These are phyloP conservation scores for Ampelocalamus luodianensis DNA, from an alignment of 176 grass and related monocot genomes.

Conservation along the genomic window DNA sequence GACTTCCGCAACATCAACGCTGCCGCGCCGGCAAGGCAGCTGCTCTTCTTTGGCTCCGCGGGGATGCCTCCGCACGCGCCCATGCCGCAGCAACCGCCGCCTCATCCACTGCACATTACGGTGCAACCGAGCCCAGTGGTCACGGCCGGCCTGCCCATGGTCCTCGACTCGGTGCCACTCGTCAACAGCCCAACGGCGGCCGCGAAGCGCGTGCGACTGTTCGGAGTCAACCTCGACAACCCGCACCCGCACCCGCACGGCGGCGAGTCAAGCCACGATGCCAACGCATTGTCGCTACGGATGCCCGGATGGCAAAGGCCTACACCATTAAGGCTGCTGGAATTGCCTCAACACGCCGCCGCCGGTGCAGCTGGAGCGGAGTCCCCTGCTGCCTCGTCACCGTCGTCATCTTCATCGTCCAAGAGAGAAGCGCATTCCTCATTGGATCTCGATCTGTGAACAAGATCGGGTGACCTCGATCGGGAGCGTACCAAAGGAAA, in stretches of 20 bases:
- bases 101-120: constrained; percentile 49
- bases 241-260: constrained; percentile 54
- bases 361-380: constrained; percentile 35
- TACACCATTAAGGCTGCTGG: constrained; percentile 41
- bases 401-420: constrained; percentile 69
- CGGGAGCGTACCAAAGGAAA: constrained; percentile 61
- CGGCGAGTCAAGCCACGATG: constrained; percentile 43
- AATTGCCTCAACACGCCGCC: constrained; percentile 44
- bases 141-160: constrained; percentile 46
- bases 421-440: constrained; percentile 77
- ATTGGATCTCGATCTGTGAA: constrained; percentile 96
- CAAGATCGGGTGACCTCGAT: background rate
- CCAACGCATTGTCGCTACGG: constrained; percentile 57
- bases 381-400: constrained; percentile 51
- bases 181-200: constrained; percentile 43
- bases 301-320: constrained; percentile 70
- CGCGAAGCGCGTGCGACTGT: constrained; percentile 82
- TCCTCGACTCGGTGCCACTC: constrained; percentile 74
- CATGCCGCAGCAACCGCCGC: constrained; percentile 44
- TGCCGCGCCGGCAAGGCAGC: constrained; percentile 33
- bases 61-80: constrained; percentile 39
- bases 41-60: constrained; percentile 57
- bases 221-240: constrained; percentile 93
- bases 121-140: constrained; percentile 44
- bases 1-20: constrained; percentile 52